Evolutionary conservation across 257 asterid species (phyloP).

Genomic region (Anisodus tanguticus): DNA sequence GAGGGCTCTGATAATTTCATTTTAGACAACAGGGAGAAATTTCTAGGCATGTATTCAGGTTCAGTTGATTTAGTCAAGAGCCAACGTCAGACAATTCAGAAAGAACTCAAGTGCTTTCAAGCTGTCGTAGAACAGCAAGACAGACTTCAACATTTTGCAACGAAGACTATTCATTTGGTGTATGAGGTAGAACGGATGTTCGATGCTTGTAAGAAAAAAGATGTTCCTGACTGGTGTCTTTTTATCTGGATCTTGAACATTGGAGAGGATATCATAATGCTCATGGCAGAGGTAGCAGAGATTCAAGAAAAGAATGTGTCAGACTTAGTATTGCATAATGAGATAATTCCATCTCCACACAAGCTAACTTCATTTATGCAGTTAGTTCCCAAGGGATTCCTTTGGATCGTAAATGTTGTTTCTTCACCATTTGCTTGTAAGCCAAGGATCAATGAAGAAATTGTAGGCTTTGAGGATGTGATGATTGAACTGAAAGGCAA

Average conservation of each 20-base stretch:
- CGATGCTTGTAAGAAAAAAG: background rate
- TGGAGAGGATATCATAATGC: background rate
- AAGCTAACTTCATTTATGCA: slow-evolving; percentile 12
- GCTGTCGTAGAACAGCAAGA: background rate
- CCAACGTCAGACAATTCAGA: background rate
- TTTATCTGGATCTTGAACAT: background rate
- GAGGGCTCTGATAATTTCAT: slow-evolving; percentile 23
- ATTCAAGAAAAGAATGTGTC: too few species aligned
- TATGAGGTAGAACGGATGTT: background rate
- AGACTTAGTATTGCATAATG: background rate
- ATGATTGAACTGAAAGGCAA: background rate
- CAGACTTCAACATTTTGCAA: background rate
- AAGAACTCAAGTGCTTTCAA: slow-evolving; percentile 20
- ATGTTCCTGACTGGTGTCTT: background rate
- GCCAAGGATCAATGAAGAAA: background rate
- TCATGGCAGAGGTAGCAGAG: background rate
- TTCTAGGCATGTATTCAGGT: background rate
- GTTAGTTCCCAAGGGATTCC: background rate
- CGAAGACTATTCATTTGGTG: background rate
- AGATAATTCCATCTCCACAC: background rate
- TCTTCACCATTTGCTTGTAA: background rate
- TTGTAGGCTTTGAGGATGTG: slow-evolving; percentile 8
- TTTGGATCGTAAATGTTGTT: background rate
- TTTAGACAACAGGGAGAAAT: background rate
- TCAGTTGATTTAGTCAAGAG: background rate